Evolutionary conservation across 768 basidiomycete species (phyloP), one percentile per base, ranked within the genome.

Genomic region (Mycena metata): DNA sequence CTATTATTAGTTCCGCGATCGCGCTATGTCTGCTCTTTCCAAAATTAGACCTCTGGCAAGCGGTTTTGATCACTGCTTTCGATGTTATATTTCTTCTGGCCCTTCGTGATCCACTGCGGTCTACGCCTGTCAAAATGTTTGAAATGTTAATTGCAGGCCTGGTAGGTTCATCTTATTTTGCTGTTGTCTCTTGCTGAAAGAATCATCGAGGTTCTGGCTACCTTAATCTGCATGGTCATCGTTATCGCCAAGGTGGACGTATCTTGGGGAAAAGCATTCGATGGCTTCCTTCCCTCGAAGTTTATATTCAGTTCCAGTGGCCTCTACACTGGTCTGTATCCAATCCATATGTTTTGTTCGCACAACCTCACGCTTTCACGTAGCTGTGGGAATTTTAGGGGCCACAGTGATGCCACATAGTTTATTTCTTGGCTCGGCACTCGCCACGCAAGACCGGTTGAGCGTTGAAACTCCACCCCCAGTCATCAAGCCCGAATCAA

Each of bases 341-440:
- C 33, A 15, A 15, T 19, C 24, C 35, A 8, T n/a, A 23, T 47
- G 51, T 59, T 46, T 57, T 35, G 26, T 10, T 72, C 51, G 7
- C 17, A 52, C 60, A 45, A 24, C 17, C 19, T 41, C 17, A 69
- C 47, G 5, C n/a, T 52, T 52, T 35, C 47, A 17, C 19, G 13
- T 41, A 72, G 70, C 70, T 35, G 88, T 92, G 60, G 92, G 92
- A 42, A 90, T 94, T 56, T 75, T 93, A 1, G 91, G 92, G 35
- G 94, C 95, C 1, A 98, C 95, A 3, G 91, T 96, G 66, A 96
- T 96, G 96, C 96, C 96, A 0, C 96, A 96, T 77, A 91, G 91
- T 66, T 83, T 98, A n/a, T 96, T 93, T 82, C 84, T 98, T 17
- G 96, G 96, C 7, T 95, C 94, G 3, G 88, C 89, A 35, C 87